Evolutionary conservation across 139 green algal genomes (phyloP).

Genomic region (Coelastrella sp.): DNA sequence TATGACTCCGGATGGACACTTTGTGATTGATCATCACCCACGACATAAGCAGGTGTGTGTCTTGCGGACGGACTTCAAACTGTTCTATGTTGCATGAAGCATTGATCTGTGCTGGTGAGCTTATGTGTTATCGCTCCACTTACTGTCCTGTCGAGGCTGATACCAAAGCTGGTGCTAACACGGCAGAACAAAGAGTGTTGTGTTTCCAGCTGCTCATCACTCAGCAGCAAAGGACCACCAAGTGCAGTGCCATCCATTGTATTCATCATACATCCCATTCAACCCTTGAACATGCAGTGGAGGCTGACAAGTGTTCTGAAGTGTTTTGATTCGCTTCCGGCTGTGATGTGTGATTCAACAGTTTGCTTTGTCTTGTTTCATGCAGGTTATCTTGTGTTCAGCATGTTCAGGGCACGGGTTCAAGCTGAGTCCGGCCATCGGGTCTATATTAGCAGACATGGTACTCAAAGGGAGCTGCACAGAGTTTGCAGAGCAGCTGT

Average conservation of each 20-base stretch:
- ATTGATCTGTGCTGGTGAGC: not conserved
- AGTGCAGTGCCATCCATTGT: too few species aligned
- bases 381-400: slow-evolving; percentile 81
- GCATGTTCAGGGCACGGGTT: slow-evolving; percentile 88
- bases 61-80: too few species aligned
- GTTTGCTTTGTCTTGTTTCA: not conserved
- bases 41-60: slow-evolving; percentile 68
- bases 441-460: slow-evolving; percentile 61
- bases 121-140: too few species aligned
- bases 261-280: too few species aligned
- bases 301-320: too few species aligned
- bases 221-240: too few species aligned
- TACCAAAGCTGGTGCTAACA: too few species aligned
- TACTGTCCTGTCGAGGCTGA: too few species aligned
- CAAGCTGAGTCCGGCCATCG: slow-evolving; percentile 82
- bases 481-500: slow-evolving; percentile 37
- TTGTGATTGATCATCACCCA: slow-evolving; percentile 86
- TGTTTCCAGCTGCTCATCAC: not conserved
- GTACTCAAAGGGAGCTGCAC: slow-evolving; percentile 27
- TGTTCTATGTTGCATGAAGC: not conserved
- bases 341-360: not conserved
- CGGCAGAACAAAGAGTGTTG: too few species aligned
- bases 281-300: too few species aligned
- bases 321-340: too few species aligned
- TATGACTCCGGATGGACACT: slow-evolving; percentile 84